Conservation (phyloP, 2,329 filamentous ascomycete genomes). For the Penicillium decumbens region DNA sequence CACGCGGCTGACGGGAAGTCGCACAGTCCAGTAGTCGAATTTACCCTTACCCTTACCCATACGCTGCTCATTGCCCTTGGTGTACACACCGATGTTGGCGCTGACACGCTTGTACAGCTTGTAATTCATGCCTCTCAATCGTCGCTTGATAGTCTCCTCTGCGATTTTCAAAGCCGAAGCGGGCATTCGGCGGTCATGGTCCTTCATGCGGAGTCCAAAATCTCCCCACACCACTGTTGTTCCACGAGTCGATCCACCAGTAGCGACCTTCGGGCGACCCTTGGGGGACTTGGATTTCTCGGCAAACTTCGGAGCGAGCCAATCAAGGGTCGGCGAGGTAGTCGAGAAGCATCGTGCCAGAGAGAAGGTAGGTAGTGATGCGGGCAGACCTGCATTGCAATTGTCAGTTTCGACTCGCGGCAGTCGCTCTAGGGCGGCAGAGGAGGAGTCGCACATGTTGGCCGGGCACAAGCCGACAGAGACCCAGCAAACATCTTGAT, state of each 20-base stretch:
- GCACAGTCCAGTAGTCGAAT: slow-evolving; percentile 92
- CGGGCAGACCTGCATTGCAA: slow-evolving; percentile 24
- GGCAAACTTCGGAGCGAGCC: slow-evolving; percentile 75
- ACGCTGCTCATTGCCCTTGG: slow-evolving; percentile 91
- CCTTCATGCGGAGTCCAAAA: slow-evolving; percentile 87
- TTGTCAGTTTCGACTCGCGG: slow-evolving; percentile 19
- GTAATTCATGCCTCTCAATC: slow-evolving; percentile 86
- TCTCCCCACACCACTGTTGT: slow-evolving; percentile 96
- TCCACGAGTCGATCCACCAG: slow-evolving; percentile 83
- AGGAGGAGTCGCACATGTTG: slow-evolving; percentile 28
- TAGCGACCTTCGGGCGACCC: slow-evolving; percentile 79
- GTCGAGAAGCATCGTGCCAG: slow-evolving; percentile 67
- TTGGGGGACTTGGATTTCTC: slow-evolving; percentile 85
- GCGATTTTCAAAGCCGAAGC: slow-evolving; percentile 82
- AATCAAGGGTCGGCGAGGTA: slow-evolving; percentile 59
- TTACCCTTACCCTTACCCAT: slow-evolving; percentile 99
- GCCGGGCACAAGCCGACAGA: slow-evolving; percentile 33
- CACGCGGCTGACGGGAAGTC: slow-evolving; percentile 85
- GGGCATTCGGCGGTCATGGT: slow-evolving; percentile 87
- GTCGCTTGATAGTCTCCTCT: slow-evolving; percentile 85
- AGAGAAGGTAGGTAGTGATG: slow-evolving; percentile 30
- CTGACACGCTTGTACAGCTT: slow-evolving; percentile 84
- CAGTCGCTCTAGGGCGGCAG: not conserved
- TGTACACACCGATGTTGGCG: slow-evolving; percentile 92
- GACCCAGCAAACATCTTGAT: slow-evolving; percentile 35